These are phyloP conservation scores for Glycine soja DNA, from an alignment of 306 rosid species.

Conservation along the genomic window DNA sequence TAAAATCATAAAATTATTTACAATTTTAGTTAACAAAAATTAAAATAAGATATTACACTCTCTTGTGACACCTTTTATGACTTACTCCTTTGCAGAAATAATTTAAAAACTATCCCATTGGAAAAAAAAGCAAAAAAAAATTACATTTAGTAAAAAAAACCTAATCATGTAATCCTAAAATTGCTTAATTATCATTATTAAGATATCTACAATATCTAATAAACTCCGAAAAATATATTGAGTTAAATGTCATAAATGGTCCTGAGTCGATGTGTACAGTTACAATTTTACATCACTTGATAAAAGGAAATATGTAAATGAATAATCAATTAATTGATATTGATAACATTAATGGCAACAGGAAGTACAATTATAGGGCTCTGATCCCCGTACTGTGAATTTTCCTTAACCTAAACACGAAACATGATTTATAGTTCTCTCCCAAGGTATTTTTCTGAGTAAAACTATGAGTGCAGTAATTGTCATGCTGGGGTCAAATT, in stretches of 20 bases:
- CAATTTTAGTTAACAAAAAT: no score
- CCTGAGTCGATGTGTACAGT: constrained; percentile 25
- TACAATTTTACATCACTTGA: constrained; percentile 7
- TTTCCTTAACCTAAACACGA: constrained; percentile 33
- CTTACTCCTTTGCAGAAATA: no score
- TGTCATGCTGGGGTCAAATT: constrained; percentile 21
- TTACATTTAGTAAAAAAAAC: no score
- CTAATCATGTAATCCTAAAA: neutral
- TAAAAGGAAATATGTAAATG: neutral
- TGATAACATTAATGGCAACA: constrained; percentile 23
- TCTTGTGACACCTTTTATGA: no score
- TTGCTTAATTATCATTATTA: neutral
- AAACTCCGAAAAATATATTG: neutral
- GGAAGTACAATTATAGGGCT: constrained; percentile 28
- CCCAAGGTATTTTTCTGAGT: constrained; percentile 22
- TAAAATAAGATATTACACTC: no score
- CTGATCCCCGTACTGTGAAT: constrained; percentile 39
- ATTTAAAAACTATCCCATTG: no score
- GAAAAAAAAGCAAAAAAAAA: no score
- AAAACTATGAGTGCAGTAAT: constrained; percentile 5
- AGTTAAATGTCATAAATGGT: constrained; percentile 39
- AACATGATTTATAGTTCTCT: constrained; percentile 30
- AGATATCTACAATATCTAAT: neutral
- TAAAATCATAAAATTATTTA: no score
- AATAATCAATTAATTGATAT: constrained; percentile 36